Evolutionary conservation across 495 filamentous ascomycete species (phyloP), one percentile per base, ranked within the genome.

Genomic region (Neurospora sp.): DNA sequence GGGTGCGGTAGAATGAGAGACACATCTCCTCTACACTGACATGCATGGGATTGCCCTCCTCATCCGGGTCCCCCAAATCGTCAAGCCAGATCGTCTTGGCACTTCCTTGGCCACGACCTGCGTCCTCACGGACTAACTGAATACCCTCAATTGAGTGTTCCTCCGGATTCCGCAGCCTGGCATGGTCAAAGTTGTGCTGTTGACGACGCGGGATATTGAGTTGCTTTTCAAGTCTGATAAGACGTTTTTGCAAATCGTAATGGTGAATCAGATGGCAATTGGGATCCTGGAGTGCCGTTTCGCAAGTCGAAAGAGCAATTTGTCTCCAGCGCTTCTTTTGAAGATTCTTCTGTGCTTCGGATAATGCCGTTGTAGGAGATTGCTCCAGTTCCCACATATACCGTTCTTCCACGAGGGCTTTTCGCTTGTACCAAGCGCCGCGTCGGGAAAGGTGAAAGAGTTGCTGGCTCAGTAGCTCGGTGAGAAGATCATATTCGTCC

Each of bases 401-500:
- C 75, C 94, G 93, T 81, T 99, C 96, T 83, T 99, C 96, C 20
- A 99, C 80, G 7, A 99, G 82, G 1, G 96, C 96, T 83, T 94
- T 97, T 18, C 96, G 92, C 80, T 98, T 94, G 78, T 98, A 98
- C 96, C 96, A 99, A 2, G 90, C 90, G 1, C 96, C 96, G 31
- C 95, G 90, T 37, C 95, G 88, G 16, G 93, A 88, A 46, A 91
- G 85, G 79, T 98, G 95, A 79, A 98, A 97, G 12, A 96, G 86
- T 5, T 87, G 89, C 77, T 98, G 96, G 20, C 80, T 81, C 4
- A 99, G 91, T 3, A 99, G 87, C 75, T 96, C 93, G 2, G 81
- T 84, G 1, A 97, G 83, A 3, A 97, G 81, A 20, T 86, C 83
- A 78, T 98, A 90, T 77, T 99, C 96, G 37, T 90, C 88, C 75